Conservation (phyloP, 805 yeast genomes). For the Pichia phayaonensis region DNA sequence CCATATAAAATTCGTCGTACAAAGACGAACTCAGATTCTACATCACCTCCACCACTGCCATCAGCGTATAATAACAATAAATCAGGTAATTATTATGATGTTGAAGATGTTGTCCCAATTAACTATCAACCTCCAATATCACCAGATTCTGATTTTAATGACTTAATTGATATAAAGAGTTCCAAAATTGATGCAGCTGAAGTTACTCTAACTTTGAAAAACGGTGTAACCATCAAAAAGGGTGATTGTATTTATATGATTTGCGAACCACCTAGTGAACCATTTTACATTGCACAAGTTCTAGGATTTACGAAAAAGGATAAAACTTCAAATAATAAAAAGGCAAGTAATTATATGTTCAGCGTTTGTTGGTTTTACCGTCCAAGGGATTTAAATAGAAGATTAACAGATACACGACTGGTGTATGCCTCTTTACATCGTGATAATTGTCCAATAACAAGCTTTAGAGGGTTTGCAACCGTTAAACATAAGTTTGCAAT, state of each 20-base stretch:
- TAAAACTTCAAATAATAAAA: conserved; percentile 26
- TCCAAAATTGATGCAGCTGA: conserved; percentile 34
- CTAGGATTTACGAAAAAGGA: conserved; percentile 57
- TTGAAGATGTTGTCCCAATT: conserved; percentile 32
- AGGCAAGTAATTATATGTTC: conserved; percentile 48
- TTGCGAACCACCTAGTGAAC: conserved; percentile 91
- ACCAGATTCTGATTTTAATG: conserved; percentile 35
- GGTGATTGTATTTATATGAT: conserved; percentile 75
- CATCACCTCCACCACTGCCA: conserved; percentile 1
- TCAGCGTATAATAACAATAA: conserved; percentile 1
- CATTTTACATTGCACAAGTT: conserved; percentile 80
- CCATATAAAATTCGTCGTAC: neutral
- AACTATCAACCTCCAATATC: conserved; percentile 45
- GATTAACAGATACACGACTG: conserved; percentile 62
- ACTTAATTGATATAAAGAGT: conserved; percentile 32
- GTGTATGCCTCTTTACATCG: conserved; percentile 81
- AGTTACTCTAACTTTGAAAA: conserved; percentile 32
- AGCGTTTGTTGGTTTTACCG: conserved; percentile 89
- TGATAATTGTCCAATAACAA: conserved; percentile 68
- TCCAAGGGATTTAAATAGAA: conserved; percentile 72
- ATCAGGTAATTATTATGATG: conserved; percentile 15
- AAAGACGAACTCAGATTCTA: neutral
- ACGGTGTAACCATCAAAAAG: conserved; percentile 32
- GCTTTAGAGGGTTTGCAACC: conserved; percentile 66
- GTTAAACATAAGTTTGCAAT: conserved; percentile 68